phyloP scores from a whole-genome alignment of 2,329 filamentous ascomycete species.

The Calonectria pauciramosa region DNA sequence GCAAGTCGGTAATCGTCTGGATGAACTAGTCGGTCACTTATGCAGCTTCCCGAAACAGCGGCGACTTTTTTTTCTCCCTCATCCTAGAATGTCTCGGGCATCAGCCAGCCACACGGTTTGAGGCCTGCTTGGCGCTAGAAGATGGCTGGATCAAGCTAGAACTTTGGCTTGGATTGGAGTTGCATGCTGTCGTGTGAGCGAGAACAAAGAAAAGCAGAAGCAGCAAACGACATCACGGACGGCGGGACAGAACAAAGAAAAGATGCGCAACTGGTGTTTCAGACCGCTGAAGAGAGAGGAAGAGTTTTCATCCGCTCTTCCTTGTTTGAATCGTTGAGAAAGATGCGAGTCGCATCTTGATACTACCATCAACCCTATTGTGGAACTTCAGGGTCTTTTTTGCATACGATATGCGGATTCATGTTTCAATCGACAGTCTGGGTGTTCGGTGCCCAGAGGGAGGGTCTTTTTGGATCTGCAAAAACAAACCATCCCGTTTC shows the following conservation, averaged over 20 bases:
- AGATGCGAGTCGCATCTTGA: not conserved
- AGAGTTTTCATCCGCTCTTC: not conserved
- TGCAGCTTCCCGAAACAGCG: slow-evolving; percentile 4
- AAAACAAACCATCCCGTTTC: slow-evolving; percentile 48
- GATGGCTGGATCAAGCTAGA: not conserved
- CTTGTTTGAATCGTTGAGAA: not conserved
- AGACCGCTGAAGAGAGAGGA: not conserved
- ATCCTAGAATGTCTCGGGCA: not conserved
- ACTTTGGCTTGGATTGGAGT: not conserved
- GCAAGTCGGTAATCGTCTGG: not conserved
- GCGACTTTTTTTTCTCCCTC: not conserved
- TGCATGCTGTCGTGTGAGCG: not conserved
- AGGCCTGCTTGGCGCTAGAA: not conserved
- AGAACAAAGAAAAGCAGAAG: not conserved
- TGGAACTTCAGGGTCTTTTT: not conserved
- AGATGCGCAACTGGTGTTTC: not conserved
- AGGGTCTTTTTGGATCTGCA: slow-evolving; percentile 55
- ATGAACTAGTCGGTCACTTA: not conserved
- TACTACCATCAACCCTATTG: not conserved
- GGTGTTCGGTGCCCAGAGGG: slow-evolving; percentile 49
- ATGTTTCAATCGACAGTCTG: slow-evolving; percentile 30
- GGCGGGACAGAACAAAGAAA: not conserved
- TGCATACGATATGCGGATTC: slow-evolving; percentile 22
- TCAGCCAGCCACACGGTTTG: not conserved
- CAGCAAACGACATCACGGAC: not conserved